These are phyloP conservation scores for Coemansia reversa DNA, from an alignment of 192 early-diverging fungal species.

Conservation along the genomic window DNA sequence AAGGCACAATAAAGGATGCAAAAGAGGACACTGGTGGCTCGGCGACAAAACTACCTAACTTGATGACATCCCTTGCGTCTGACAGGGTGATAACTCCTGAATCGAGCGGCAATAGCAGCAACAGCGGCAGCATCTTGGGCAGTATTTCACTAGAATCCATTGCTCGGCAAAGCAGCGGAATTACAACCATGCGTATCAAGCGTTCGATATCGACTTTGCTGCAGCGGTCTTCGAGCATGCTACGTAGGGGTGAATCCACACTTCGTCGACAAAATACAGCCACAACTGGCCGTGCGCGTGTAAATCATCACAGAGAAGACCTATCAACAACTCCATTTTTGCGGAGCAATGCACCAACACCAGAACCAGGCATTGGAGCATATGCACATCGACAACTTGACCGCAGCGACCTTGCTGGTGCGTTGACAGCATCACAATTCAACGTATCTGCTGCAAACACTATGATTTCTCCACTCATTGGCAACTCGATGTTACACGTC, in stretches of 20 bases:
- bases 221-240: slow-evolving; percentile 38
- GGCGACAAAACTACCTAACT: no score
- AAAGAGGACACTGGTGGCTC: background rate
- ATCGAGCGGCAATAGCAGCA: slow-evolving; percentile 1
- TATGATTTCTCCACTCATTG: slow-evolving; percentile 35
- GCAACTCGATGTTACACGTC: slow-evolving; percentile 51
- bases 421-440: slow-evolving; percentile 38
- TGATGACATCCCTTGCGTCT: background rate
- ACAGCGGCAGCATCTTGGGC: slow-evolving; percentile 7
- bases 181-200: slow-evolving; percentile 30
- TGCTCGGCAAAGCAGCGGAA: slow-evolving; percentile 1
- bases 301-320: slow-evolving; percentile 14
- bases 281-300: background rate
- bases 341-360: slow-evolving; percentile 12
- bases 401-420: slow-evolving; percentile 9
- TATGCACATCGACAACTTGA: slow-evolving; percentile 1
- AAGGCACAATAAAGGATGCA: background rate
- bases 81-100: slow-evolving; percentile 23
- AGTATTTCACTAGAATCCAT: slow-evolving; percentile 28
- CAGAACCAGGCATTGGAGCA: background rate
- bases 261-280: slow-evolving; percentile 5
- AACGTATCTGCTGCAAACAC: slow-evolving; percentile 14
- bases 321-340: background rate
- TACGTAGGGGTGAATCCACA: slow-evolving; percentile 19
- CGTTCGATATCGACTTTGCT: slow-evolving; percentile 47